Percentiles rank a stretch among this genome's conserved stretches.
phyloP scores from a whole-genome alignment of 192 early-diverging fungal species.

The Dissophora globulifera region DNA sequence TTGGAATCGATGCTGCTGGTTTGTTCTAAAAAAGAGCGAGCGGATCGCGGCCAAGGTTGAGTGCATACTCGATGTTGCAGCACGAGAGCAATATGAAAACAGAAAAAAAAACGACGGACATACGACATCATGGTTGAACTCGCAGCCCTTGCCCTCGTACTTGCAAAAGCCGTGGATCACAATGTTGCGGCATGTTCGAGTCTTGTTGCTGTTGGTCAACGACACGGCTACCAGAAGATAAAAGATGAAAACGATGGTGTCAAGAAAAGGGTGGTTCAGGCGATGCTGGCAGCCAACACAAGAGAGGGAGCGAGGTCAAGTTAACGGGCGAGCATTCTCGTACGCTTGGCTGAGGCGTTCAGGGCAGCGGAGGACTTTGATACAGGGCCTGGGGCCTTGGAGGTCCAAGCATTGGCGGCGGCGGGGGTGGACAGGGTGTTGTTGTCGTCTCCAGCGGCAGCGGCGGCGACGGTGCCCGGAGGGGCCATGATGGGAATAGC shows the following conservation, averaged over 20 bases:
- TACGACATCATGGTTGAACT: constrained; percentile 83
- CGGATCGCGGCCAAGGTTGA: no score
- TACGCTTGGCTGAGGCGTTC: constrained; percentile 28
- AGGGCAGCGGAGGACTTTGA: background rate
- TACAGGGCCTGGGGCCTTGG: constrained; percentile 9
- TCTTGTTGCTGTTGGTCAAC: constrained; percentile 56
- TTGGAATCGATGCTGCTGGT: constrained; percentile 30
- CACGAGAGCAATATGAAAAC: no score
- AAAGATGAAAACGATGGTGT: no score
- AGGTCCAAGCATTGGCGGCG: constrained; percentile 18
- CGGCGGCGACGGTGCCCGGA: constrained; percentile 9
- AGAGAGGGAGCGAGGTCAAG: background rate
- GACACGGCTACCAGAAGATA: constrained; percentile 29
- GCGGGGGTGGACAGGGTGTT: constrained; percentile 6
- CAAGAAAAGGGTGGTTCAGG: no score
- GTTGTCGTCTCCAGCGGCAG: constrained; percentile 10
- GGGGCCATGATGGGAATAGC: constrained; percentile 50
- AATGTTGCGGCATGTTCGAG: constrained; percentile 77
- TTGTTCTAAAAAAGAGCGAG: constrained; percentile 20
- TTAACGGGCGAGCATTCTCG: background rate
- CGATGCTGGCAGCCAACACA: background rate
- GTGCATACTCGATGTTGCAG: no score
- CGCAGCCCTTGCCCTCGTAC: constrained; percentile 83
- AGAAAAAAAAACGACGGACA: constrained; percentile 11
- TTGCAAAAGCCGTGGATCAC: constrained; percentile 89